Evolutionary conservation across 176 grass and related monocot genomes (phyloP), one percentile per base, ranked within the genome.

Genomic region (Zea luxurians): DNA sequence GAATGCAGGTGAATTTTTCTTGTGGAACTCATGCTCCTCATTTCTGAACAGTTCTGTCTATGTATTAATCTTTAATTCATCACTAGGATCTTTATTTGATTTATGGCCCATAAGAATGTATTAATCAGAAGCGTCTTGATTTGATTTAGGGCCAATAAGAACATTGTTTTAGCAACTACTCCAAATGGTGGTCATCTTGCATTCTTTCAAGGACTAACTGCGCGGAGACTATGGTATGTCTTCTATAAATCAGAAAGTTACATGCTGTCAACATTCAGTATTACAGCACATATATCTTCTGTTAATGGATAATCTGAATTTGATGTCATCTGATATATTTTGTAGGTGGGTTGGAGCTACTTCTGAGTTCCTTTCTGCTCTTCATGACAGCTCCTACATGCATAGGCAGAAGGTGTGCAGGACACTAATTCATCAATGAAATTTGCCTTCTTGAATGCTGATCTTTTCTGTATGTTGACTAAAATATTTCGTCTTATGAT

Each of bases 131-230:
- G 35, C 18, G 21, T 81, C 16, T 80, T 89, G 13, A 18, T 42
- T 85, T 96, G 21, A 71, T 82, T 76, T 77, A 99, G 92, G 84
- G 88, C 83, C 45, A 99, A 95, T 79, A 95, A 93, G 70, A 99
- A 99, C 43, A 83, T 99, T 78, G 84, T 99, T 85, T 91, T 95
- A 82, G 96, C 96, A 66, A 99, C 96, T 79, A 93, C 92, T 67
- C 61, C 46, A 16, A 93, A 95, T 88, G 96, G 96, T 73, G 96
- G 96, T 35, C 96, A 99, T 91, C 96, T 99, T 66, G 92, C 80
- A 61, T 99, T 74, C 80, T 99, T 99, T 80, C 73, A 99, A 92
- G 96, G 92, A 67, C 52, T 95, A 72, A 95, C 90, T 69, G 96
- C 88, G 74, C 34, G 83, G 69, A 90, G 47, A 64, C 70, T 95